Conservation (phyloP, 2,329 filamentous ascomycete genomes). For the Ceratocystis cacaofunesta region DNA sequence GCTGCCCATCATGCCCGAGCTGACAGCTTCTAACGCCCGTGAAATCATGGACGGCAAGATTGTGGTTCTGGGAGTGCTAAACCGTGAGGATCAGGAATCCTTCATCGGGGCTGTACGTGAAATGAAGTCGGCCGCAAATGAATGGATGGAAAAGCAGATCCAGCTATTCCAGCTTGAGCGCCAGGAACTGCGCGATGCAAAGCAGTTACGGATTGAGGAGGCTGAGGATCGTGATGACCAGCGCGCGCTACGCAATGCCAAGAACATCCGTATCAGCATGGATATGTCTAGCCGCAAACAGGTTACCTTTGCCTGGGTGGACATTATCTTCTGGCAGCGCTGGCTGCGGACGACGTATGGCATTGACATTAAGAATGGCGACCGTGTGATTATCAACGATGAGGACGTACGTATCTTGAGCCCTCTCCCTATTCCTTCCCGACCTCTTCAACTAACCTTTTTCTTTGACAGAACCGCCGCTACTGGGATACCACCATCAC, state of each 20-base stretch:
- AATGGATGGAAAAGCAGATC: constrained; percentile 97
- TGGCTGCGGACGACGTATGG: constrained; percentile 95
- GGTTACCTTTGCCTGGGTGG: constrained; percentile 92
- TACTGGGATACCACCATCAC: constrained; percentile 92
- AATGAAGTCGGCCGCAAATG: constrained; percentile 85
- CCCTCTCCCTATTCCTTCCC: not conserved
- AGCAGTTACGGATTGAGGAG: constrained; percentile 90
- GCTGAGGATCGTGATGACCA: constrained; percentile 88
- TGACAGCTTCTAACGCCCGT: constrained; percentile 77
- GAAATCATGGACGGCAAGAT: constrained; percentile 93
- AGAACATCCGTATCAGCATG: constrained; percentile 84
- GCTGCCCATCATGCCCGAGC: constrained; percentile 87
- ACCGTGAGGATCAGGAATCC: constrained; percentile 61
- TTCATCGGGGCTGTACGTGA: constrained; percentile 69
- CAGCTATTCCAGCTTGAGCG: constrained; percentile 83
- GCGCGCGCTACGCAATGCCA: constrained; percentile 69
- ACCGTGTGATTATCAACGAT: constrained; percentile 91
- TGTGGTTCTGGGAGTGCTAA: constrained; percentile 84
- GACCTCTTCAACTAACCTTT: not conserved
- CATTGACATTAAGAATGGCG: constrained; percentile 72
- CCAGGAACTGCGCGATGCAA: constrained; percentile 83
- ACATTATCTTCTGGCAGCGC: constrained; percentile 91
- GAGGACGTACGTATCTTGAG: constrained; percentile 59
- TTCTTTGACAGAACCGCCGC: constrained; percentile 52
- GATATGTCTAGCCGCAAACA: constrained; percentile 74